These are phyloP conservation scores for Coelastrella sp. DNA, from an alignment of 139 green algal species.

Conservation along the genomic window DNA sequence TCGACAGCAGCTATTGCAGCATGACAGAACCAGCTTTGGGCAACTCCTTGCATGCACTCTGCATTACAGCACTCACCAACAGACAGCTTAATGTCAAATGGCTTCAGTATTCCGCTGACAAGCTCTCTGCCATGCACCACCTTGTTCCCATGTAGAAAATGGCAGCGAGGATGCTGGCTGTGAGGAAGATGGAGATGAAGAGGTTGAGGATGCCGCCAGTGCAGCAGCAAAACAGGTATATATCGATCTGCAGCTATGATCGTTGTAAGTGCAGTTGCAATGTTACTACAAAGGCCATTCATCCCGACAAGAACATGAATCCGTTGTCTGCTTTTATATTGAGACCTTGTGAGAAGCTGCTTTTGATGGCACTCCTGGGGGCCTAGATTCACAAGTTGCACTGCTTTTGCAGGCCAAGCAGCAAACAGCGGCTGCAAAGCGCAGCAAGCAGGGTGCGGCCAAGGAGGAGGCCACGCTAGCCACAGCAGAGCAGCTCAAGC, in stretches of 20 bases:
- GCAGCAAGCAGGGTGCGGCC: constrained; percentile 48
- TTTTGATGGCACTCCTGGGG: neutral
- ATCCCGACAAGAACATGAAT: neutral
- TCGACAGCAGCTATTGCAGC: neutral
- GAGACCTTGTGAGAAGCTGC: neutral
- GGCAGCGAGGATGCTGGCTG: constrained; percentile 2
- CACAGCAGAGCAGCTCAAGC: constrained; percentile 71
- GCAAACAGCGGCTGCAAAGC: constrained; percentile 3
- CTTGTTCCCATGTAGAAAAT: neutral
- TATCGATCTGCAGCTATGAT: neutral
- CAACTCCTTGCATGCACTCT: neutral
- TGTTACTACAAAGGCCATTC: too few species aligned
- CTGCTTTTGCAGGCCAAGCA: constrained; percentile 1
- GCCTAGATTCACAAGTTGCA: neutral
- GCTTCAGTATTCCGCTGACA: too few species aligned
- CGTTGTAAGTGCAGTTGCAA: too few species aligned
- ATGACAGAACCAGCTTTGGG: neutral
- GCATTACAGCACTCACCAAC: neutral
- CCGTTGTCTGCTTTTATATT: too few species aligned
- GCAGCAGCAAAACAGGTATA: constrained; percentile 29
- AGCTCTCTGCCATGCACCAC: too few species aligned
- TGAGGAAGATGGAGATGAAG: constrained; percentile 7
- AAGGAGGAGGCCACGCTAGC: constrained; percentile 69
- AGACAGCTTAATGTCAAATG: too few species aligned
- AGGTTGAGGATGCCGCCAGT: neutral